Evolutionary conservation across 2,329 filamentous ascomycete species (phyloP).

Genomic region (Aurifilum marmelostoma): DNA sequence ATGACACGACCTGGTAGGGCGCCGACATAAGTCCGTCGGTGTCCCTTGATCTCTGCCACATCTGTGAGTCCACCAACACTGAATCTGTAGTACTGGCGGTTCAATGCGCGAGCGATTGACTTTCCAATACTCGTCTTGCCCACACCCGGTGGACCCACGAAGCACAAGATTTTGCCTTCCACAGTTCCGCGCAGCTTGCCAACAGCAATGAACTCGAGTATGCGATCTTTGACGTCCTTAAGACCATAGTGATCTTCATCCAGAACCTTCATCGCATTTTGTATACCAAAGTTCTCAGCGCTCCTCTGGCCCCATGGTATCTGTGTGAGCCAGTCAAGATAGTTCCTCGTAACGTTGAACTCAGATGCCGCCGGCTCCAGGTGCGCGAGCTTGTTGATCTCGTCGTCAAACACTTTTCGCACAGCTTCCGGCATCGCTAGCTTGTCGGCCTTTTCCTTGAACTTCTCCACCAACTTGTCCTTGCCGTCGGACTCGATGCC

Average conservation of each 20-base stretch:
- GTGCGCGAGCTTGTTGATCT: conserved; percentile 95
- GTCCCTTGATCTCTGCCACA: conserved; percentile 98
- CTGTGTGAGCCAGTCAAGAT: conserved; percentile 97
- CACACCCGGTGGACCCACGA: conserved; percentile 95
- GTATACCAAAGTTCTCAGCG: conserved; percentile 94
- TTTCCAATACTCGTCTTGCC: conserved; percentile 99
- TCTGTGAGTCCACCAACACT: conserved; percentile 96
- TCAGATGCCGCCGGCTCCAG: conserved; percentile 95
- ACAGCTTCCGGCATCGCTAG: conserved; percentile 96
- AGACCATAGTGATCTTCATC: conserved; percentile 97
- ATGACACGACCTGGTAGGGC: conserved; percentile 95
- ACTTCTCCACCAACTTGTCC: conserved; percentile 96
- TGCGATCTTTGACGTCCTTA: conserved; percentile 98
- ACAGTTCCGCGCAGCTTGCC: conserved; percentile 96
- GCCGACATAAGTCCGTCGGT: conserved; percentile 93
- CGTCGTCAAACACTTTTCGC: conserved; percentile 97
- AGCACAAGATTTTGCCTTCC: conserved; percentile 97
- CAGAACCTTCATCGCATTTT: conserved; percentile 85
- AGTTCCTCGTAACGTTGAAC: conserved; percentile 98
- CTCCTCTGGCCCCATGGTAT: conserved; percentile 97
- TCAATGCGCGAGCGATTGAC: conserved; percentile 91
- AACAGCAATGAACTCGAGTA: conserved; percentile 96
- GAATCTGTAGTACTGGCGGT: conserved; percentile 97
- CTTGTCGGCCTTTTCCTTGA: conserved; percentile 92
- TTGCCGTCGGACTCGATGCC: conserved; percentile 98